phyloP scores from a whole-genome alignment of 345 rosid genomes.

The Citrus sp. region DNA sequence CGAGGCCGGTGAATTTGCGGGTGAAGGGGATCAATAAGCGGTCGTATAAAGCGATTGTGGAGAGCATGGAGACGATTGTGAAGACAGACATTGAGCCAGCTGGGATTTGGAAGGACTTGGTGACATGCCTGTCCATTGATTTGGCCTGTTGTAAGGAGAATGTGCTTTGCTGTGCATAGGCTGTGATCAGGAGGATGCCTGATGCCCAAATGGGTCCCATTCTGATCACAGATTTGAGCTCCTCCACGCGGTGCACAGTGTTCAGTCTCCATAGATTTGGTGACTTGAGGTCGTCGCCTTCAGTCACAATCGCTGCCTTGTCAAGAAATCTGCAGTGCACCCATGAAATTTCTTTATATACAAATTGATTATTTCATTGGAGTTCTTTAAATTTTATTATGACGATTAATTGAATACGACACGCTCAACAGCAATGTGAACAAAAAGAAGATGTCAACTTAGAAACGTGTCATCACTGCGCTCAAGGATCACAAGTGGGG shows the following conservation, averaged over 20 bases:
- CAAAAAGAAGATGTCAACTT: not conserved
- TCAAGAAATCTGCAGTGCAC: slow-evolving; percentile 36
- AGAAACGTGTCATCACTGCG: too few species aligned
- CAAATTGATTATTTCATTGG: too few species aligned
- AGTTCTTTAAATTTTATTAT: too few species aligned
- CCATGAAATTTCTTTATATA: too few species aligned
- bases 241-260: slow-evolving; percentile 54
- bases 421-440: not conserved
- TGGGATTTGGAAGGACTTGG: slow-evolving; percentile 37
- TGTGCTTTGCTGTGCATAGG: slow-evolving; percentile 45
- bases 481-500: too few species aligned
- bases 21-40: slow-evolving; percentile 29
- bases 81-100: slow-evolving; percentile 52
- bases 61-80: slow-evolving; percentile 42
- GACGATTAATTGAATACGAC: not conserved
- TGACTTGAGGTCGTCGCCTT: slow-evolving; percentile 20
- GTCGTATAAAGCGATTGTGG: slow-evolving; percentile 38
- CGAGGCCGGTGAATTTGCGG: slow-evolving; percentile 39
- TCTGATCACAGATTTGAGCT: slow-evolving; percentile 39
- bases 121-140: slow-evolving; percentile 42
- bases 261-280: slow-evolving; percentile 48
- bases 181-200: slow-evolving; percentile 43
- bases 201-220: slow-evolving; percentile 60
- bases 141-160: slow-evolving; percentile 51
- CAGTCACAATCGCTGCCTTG: slow-evolving; percentile 48